Evolutionary conservation across 2,329 filamentous ascomycete species (phyloP).

Genomic region (Salinomyces thailandicus): DNA sequence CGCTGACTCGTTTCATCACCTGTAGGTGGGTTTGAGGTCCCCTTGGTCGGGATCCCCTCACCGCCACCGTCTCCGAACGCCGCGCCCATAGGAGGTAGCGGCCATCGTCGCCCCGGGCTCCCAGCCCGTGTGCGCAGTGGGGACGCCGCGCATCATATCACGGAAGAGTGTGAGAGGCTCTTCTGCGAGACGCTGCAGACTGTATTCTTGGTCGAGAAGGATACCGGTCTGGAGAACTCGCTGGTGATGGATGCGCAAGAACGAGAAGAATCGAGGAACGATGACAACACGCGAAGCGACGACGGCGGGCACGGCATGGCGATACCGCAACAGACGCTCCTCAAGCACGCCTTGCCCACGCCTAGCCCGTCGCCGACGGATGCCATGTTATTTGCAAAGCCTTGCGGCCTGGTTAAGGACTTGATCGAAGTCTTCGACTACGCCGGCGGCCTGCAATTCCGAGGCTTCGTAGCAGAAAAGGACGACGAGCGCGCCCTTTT

Average conservation of each 20-base stretch:
- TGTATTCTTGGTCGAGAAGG: conserved; percentile 95
- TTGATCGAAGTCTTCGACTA: conserved; percentile 83
- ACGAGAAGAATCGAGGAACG: no score
- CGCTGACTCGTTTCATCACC: background rate
- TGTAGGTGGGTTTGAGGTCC: conserved; percentile 85
- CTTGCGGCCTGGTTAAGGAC: conserved; percentile 37
- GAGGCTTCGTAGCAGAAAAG: conserved; percentile 69
- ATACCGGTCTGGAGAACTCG: conserved; percentile 64
- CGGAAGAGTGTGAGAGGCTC: conserved; percentile 99
- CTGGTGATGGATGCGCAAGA: conserved; percentile 66
- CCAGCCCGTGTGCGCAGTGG: conserved; percentile 41
- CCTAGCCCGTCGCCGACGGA: conserved; percentile 28
- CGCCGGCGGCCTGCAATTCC: conserved; percentile 72
- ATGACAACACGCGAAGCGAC: conserved; percentile 17
- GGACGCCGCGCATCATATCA: conserved; percentile 93
- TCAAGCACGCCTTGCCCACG: conserved; percentile 25
- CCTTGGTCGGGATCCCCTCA: conserved; percentile 67
- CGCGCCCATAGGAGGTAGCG: conserved; percentile 12
- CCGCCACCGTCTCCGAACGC: conserved; percentile 67
- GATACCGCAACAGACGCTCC: conserved; percentile 12
- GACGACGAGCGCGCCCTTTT: conserved; percentile 66
- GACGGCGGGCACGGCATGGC: conserved; percentile 4
- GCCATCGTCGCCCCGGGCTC: conserved; percentile 17
- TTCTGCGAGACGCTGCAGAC: conserved; percentile 92
- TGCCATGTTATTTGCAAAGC: conserved; percentile 12